These are phyloP conservation scores for Tetradesmus lagerheimii DNA, from an alignment of 139 green algal genomes.

Conservation along the genomic window DNA sequence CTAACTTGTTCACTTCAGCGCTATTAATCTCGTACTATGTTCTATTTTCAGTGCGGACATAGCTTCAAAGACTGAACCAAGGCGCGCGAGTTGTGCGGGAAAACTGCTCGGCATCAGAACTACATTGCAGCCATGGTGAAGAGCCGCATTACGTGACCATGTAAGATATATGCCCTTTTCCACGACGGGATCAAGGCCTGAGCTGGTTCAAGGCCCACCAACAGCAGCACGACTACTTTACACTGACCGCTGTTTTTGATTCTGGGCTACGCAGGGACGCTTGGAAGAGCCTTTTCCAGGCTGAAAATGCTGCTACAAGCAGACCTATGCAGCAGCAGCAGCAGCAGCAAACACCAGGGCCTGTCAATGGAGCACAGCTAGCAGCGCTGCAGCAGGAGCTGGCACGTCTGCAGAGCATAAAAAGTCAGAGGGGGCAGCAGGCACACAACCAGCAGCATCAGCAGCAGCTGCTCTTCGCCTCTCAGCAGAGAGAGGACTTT, in stretches of 20 bases:
- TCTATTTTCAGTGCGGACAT: too few relatives aligned
- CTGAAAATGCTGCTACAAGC: neutral
- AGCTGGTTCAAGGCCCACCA: too few relatives aligned
- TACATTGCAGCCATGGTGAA: neutral
- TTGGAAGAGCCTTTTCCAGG: neutral
- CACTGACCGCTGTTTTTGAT: neutral
- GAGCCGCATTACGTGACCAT: neutral
- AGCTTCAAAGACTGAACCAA: neutral
- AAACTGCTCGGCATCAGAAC: neutral
- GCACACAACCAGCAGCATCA: neutral
- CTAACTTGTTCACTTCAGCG: too few relatives aligned
- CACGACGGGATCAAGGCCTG: too few relatives aligned
- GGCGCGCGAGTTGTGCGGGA: neutral
- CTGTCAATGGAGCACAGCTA: neutral
- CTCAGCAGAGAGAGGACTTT: neutral
- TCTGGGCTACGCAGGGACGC: neutral
- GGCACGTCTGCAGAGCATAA: neutral
- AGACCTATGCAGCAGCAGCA: neutral
- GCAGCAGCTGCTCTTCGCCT: neutral
- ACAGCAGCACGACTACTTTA: neutral
- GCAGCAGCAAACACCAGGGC: neutral
- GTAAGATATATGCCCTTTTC: neutral
- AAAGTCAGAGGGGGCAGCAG: neutral
- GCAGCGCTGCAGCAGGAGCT: neutral
- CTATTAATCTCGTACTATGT: too few relatives aligned